Evolutionary conservation across 352 stramenopile genomes (phyloP).

Genomic region (Pythium chondricola): DNA sequence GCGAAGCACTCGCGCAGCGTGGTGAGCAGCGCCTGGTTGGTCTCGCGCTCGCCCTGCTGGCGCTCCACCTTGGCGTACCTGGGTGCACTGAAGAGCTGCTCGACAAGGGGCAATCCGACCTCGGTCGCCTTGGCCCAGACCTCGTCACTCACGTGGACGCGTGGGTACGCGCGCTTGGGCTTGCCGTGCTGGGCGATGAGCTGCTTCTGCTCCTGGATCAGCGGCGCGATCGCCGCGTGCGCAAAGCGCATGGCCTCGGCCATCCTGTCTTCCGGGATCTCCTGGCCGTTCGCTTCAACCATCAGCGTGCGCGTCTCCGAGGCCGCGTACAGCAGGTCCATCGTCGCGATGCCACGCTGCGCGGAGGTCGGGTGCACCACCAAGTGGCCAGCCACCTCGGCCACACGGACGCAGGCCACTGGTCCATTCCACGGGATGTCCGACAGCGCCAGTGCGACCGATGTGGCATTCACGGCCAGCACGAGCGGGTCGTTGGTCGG

Average conservation of each 20-base stretch:
- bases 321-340: conserved; percentile 83
- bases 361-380: conserved; percentile 89
- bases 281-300: conserved; percentile 82
- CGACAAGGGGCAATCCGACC: conserved; percentile 26
- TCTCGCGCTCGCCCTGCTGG: conserved; percentile 57
- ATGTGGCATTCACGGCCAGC: conserved; percentile 87
- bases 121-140: conserved; percentile 54
- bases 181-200: conserved; percentile 52
- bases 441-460: conserved; percentile 75
- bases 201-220: conserved; percentile 59
- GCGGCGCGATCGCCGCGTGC: conserved; percentile 42
- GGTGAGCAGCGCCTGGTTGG: conserved; percentile 66
- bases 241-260: conserved; percentile 73
- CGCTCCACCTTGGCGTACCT: conserved; percentile 49
- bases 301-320: conserved; percentile 76
- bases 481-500: conserved; percentile 80
- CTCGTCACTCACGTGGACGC: conserved; percentile 37
- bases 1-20: conserved; percentile 49
- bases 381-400: conserved; percentile 77
- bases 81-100: conserved; percentile 30
- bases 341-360: conserved; percentile 62
- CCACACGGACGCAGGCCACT: conserved; percentile 86
- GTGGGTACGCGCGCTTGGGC: conserved; percentile 56
- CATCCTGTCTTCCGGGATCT: conserved; percentile 70
- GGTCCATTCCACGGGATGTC: conserved; percentile 88